Conservation (phyloP, 2,329 filamentous ascomycete species). For the Juglanconis oblonga region DNA sequence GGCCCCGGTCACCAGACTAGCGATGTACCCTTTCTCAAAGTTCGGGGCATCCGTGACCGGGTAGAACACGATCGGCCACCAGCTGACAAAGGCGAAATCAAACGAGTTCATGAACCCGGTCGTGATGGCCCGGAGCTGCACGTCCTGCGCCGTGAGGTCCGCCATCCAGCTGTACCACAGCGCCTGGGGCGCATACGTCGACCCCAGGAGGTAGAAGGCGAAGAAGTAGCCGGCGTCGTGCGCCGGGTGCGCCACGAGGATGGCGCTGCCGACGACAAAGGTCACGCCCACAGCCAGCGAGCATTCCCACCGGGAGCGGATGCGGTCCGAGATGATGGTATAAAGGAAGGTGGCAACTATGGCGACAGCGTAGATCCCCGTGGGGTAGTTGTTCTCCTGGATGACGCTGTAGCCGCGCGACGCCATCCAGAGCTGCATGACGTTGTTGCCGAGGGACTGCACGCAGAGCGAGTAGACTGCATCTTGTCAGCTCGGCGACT, state of each 20-base stretch:
- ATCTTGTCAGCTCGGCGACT: neutral
- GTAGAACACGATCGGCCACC: constrained; percentile 38
- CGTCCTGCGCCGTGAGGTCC: constrained; percentile 36
- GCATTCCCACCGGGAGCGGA: constrained; percentile 41
- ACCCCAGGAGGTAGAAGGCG: constrained; percentile 42
- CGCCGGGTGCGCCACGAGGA: constrained; percentile 32
- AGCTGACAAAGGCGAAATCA: constrained; percentile 40
- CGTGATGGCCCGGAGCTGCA: constrained; percentile 41
- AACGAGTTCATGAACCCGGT: constrained; percentile 43
- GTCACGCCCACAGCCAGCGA: constrained; percentile 40
- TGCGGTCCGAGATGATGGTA: constrained; percentile 37
- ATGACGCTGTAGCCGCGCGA: constrained; percentile 39
- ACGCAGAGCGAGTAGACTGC: constrained; percentile 41
- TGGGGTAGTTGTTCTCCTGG: constrained; percentile 44
- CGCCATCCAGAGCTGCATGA: constrained; percentile 43
- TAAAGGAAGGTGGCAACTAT: constrained; percentile 40
- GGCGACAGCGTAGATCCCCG: constrained; percentile 37
- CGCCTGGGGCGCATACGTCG: constrained; percentile 42
- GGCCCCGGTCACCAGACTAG: constrained; percentile 35
- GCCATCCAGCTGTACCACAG: constrained; percentile 47
- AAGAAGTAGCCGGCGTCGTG: constrained; percentile 37
- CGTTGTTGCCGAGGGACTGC: constrained; percentile 40
- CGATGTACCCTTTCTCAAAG: constrained; percentile 36
- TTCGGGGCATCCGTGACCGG: constrained; percentile 38
- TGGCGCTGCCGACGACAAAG: constrained; percentile 38